These are phyloP conservation scores for Chlamydomonas sphaeroides DNA, from an alignment of 139 green algal species.

Conservation along the genomic window DNA sequence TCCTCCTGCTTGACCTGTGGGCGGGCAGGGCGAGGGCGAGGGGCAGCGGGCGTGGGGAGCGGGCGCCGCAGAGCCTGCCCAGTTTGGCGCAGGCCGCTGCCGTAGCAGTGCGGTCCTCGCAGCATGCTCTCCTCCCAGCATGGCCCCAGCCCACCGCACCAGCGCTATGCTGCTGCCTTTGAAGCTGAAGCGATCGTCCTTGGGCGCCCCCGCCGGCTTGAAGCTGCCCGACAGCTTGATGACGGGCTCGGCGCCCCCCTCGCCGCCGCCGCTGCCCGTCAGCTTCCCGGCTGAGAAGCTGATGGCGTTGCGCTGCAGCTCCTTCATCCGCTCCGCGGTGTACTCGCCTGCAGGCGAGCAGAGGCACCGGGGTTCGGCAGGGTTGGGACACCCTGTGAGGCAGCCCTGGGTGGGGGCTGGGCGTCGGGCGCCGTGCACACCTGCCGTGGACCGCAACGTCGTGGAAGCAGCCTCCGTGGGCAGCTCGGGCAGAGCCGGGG, in stretches of 20 bases:
- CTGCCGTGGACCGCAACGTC: constrained; percentile 5
- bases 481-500: constrained; percentile 14
- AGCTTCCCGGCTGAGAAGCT: constrained; percentile 49
- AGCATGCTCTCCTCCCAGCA: background rate
- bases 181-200: constrained; percentile 63
- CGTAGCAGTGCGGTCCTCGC: too few species aligned
- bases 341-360: constrained; percentile 75
- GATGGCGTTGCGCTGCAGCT: constrained; percentile 67
- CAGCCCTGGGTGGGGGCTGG: background rate
- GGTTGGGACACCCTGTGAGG: too few species aligned
- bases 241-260: constrained; percentile 5
- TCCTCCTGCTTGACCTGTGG: constrained; percentile 17
- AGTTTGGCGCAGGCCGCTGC: too few species aligned
- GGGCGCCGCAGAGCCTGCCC: too few species aligned
- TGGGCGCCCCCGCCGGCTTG: constrained; percentile 59
- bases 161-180: constrained; percentile 7
- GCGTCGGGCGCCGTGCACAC: background rate
- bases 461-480: background rate
- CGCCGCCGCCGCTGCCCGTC: background rate
- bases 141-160: constrained; percentile 27
- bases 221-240: constrained; percentile 83
- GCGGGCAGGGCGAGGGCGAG: too few species aligned
- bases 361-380: too few species aligned
- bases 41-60: too few species aligned
- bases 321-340: constrained; percentile 63